phyloP scores from a whole-genome alignment of 441 rosid species.

The Populus hybrid region DNA sequence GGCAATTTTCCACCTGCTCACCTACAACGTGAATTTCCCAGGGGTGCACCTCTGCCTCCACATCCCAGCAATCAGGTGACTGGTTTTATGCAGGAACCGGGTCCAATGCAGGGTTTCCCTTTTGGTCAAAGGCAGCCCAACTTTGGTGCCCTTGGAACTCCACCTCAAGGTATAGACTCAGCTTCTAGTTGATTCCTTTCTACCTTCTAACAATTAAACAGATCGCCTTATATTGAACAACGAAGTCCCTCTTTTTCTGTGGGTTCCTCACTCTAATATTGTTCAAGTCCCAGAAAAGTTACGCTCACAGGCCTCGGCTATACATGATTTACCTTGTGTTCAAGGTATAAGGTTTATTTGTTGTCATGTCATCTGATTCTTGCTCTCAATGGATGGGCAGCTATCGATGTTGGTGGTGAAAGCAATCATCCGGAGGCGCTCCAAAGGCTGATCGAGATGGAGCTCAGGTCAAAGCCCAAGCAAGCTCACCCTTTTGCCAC shows the following conservation, averaged over 20 bases:
- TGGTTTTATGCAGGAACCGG: conserved; percentile 52
- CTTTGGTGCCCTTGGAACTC: conserved; percentile 44
- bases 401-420: conserved; percentile 44
- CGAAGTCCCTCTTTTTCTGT: not conserved
- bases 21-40: conserved; percentile 53
- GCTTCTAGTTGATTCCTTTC: not conserved
- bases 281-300: not conserved
- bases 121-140: conserved; percentile 62
- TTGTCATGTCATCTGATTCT: not conserved
- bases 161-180: conserved; percentile 43
- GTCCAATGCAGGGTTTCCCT: conserved; percentile 62
- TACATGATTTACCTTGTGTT: not conserved
- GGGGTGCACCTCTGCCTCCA: conserved; percentile 42
- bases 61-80: conserved; percentile 53
- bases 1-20: conserved; percentile 62
- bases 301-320: not conserved
- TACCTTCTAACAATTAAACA: not conserved
- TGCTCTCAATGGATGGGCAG: conserved; percentile 32
- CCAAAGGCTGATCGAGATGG: conserved; percentile 77
- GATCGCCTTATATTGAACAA: not conserved
- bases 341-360: not conserved
- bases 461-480: conserved; percentile 63
- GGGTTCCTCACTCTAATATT: not conserved
- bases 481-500: conserved; percentile 46
- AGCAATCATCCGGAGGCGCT: conserved; percentile 62